These are phyloP conservation scores for Linnemannia exigua DNA, from an alignment of 192 early-diverging fungal genomes.

Conservation along the genomic window DNA sequence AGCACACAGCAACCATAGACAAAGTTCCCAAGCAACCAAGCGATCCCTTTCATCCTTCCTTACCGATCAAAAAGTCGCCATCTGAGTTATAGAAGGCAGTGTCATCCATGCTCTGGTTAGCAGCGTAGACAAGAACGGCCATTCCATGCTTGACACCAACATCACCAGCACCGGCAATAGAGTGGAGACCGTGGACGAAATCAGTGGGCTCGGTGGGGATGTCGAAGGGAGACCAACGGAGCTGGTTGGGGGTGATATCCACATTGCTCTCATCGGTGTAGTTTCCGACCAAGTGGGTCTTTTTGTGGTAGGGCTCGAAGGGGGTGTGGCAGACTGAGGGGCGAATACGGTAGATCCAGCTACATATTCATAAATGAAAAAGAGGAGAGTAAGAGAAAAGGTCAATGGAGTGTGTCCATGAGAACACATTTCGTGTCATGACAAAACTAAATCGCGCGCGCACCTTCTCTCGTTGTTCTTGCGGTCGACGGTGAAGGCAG, in stretches of 20 bases:
- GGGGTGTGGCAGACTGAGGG: constrained; percentile 91
- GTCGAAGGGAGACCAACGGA: constrained; percentile 94
- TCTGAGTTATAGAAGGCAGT: constrained; percentile 91
- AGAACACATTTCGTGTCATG: not conserved
- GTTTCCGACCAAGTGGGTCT: constrained; percentile 67
- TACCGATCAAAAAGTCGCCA: constrained; percentile 93
- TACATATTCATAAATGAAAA: constrained; percentile 28
- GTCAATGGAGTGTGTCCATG: not conserved
- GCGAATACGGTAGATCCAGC: constrained; percentile 97
- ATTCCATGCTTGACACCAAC: constrained; percentile 83
- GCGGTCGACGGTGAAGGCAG: constrained; percentile 89
- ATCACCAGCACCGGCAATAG: constrained; percentile 90
- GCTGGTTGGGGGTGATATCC: constrained; percentile 84
- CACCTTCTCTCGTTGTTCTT: constrained; percentile 84
- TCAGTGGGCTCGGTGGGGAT: constrained; percentile 72
- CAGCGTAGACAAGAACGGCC: constrained; percentile 87
- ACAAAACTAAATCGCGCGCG: not conserved
- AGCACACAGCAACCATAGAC: not conserved
- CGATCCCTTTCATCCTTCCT: not conserved
- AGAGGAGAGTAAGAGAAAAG: not conserved
- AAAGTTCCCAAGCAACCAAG: not conserved
- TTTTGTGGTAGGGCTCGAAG: constrained; percentile 58
- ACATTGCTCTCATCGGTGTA: constrained; percentile 69
- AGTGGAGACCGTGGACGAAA: constrained; percentile 89
- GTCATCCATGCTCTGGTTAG: constrained; percentile 82